Evolutionary conservation across 805 yeast species (phyloP).

Genomic region (Clavispora vitiphila): DNA sequence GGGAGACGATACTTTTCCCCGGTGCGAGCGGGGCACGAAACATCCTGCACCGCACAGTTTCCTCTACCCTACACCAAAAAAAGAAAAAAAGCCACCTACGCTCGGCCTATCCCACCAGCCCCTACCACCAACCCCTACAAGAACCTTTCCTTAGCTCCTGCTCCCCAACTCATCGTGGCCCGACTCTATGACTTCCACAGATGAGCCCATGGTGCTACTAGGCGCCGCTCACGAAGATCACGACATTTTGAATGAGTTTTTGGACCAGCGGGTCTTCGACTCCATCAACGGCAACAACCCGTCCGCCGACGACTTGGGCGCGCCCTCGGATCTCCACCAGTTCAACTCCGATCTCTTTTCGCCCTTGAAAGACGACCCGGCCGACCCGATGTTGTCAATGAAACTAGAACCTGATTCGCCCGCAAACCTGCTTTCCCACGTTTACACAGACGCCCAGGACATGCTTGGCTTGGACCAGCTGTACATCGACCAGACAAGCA

Average conservation of each 20-base stretch:
- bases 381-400: background rate
- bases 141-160: background rate
- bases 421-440: background rate
- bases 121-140: background rate
- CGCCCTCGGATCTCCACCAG: background rate
- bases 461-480: background rate
- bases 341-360: conserved; percentile 3
- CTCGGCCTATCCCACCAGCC: background rate
- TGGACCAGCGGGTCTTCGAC: conserved; percentile 50
- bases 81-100: background rate
- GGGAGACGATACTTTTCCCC: background rate
- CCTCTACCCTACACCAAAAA: background rate
- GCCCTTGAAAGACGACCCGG: background rate
- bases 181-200: conserved; percentile 16
- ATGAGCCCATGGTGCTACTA: conserved; percentile 21
- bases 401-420: background rate
- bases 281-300: conserved; percentile 19
- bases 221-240: conserved; percentile 29
- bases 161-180: background rate
- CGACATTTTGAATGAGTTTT: conserved; percentile 53
- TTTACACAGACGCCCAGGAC: background rate
- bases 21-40: background rate
- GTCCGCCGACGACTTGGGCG: conserved; percentile 1
- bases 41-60: background rate
- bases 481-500: conserved; percentile 4